Base-by-base conservation (phyloP, 2,329 filamentous ascomycete genomes). In the Beauveria sp. region DNA sequence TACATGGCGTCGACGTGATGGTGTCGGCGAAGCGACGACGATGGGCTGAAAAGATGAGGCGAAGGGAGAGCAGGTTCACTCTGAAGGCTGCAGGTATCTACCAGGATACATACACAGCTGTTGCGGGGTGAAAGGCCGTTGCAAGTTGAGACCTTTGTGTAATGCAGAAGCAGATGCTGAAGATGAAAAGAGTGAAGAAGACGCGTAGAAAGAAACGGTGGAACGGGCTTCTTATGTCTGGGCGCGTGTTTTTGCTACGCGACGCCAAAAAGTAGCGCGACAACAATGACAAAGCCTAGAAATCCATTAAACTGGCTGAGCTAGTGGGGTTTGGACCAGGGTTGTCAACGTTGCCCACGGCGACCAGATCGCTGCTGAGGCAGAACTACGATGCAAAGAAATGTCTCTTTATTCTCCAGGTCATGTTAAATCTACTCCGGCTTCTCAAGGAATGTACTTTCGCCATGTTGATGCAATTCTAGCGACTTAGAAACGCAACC, bases 1-100 rank as follows among this genome's bases (percentile, higher is more conserved):
- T 81, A 86, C 83, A 86, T 86, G 70, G 70, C 73, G 77, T 69
- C 66, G 66, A 66, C 65, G 64, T 66, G 64, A 62, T 62, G 56
- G 54, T 62, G 63, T 54, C 55, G 56, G 57, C 46, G 43, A 46
- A 55, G 58, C 58, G 57, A 60, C 60, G 62, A 63, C 66, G 64
- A 49, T 57, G 57, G 34, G 58, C 45, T 63, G 62, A 64, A 66
- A 65, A 61, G 64, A 65, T 64, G 63, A 61, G 58, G 63, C 49
- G 60, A 63, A 65, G 65, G 60, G 56, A 63, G 62, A 63, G 63
- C 65, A 64, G 65, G 67, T 65, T 66, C 34, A 63, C 63, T 67
- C 60, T 69, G 43, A 65, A 66, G 65, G 45, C 67, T 66, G 63
- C 66, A 63, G 46, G 62, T 63, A 68, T 67, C 63, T 67, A 66